phyloP scores from a whole-genome alignment of 2,329 filamentous ascomycete species.

The Colletotrichum endophyticum region DNA sequence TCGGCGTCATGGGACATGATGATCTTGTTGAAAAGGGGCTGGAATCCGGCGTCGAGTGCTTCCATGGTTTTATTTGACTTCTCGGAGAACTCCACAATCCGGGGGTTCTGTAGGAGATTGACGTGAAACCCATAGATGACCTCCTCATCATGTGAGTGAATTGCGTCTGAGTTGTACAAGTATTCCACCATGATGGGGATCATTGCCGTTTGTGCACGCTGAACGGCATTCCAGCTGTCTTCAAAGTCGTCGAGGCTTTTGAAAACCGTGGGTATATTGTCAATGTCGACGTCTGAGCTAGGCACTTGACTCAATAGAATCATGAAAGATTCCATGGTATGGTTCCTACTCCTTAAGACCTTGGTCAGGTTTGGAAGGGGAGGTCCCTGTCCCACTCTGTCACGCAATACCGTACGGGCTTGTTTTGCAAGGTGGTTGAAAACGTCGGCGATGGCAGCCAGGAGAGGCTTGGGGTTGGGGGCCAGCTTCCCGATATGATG shows the following conservation, averaged over 20 bases:
- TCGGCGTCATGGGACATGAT: conserved; percentile 26
- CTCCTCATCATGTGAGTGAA: conserved; percentile 5
- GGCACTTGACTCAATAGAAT: conserved; percentile 26
- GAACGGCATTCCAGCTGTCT: conserved; percentile 21
- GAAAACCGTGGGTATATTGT: conserved; percentile 24
- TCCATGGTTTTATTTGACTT: conserved; percentile 8
- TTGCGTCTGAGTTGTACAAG: conserved; percentile 14
- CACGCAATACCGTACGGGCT: conserved; percentile 26
- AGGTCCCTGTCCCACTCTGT: conserved; percentile 20
- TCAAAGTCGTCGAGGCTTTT: conserved; percentile 28
- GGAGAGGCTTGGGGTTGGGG: conserved; percentile 28
- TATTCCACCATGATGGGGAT: conserved; percentile 23
- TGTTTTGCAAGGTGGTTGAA: conserved; percentile 25
- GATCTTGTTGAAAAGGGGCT: conserved; percentile 35
- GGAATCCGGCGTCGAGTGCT: conserved; percentile 31
- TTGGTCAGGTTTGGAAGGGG: conserved; percentile 28
- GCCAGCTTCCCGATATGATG: conserved; percentile 19
- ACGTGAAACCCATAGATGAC: conserved; percentile 18
- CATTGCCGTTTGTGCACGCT: conserved; percentile 19
- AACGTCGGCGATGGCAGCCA: conserved; percentile 26
- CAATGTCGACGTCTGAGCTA: background rate
- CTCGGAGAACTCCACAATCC: conserved; percentile 22
- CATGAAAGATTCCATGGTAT: conserved; percentile 30
- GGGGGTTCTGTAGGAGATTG: conserved; percentile 21
- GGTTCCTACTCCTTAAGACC: conserved; percentile 22